Base-by-base conservation (phyloP, 2,329 filamentous ascomycete genomes). In the Exophiala mesophila region DNA sequence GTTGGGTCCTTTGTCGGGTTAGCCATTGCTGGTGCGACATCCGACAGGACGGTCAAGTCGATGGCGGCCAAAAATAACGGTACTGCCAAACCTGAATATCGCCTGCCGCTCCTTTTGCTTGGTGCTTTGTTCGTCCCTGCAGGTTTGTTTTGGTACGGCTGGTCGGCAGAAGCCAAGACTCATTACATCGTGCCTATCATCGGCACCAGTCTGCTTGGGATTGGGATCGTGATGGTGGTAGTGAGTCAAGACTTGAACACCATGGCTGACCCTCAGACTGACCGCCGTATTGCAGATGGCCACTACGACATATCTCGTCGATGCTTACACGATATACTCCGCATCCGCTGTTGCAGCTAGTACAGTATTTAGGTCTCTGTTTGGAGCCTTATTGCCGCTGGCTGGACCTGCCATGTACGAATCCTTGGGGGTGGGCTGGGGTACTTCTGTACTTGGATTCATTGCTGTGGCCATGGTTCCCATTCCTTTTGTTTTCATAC, bases 301-400 rank as follows among this genome's bases (percentile, higher is more conserved):
- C n/a, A n/a, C n/a, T n/a, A n/a, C n/a, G 39, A 77, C 76, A 3
- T 86, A 86, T 52, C 69, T 85, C 2, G 73, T 84, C 21, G 80
- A 85, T 42, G 70, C 73, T 2, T 82, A 74, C 55, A 66, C 70
- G 0, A 62, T 69, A 45, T 38, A 79, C 49, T 75, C 78, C 1
- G 80, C 82, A 10, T 72, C 70, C 3, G 81, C 78, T 0, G 71
- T 83, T 1, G 81, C 82, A 0, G 80, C 79, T 2, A 82, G 73
- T 47, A 80, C 79, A 0, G 71, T 83, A 2, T 58, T 82, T 2
- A 62, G 78, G n/a, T 68, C 63, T 17, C 21, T 61, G 12, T 34
- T 77, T 6, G 78, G 76, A 7, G 76, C 73, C 3, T 58, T 79
- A 21, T 60, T 83, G 1, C 80, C 79, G 0, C 62, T 82, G 10